Evolutionary conservation across 2,329 filamentous ascomycete species (phyloP).

Genomic region (Diaporthe capsici): DNA sequence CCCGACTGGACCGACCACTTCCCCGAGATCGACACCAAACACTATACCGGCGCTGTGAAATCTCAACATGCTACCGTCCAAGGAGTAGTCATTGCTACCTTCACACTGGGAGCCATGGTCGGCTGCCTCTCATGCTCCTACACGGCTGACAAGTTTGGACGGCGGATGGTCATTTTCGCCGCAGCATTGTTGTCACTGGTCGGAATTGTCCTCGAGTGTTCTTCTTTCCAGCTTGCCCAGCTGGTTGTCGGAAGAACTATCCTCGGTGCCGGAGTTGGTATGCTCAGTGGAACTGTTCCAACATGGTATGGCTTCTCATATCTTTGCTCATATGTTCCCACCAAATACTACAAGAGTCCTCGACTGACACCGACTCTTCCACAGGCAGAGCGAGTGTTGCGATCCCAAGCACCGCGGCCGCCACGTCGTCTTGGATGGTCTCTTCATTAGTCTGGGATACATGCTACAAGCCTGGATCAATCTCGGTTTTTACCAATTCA

Average conservation of each 20-base stretch:
- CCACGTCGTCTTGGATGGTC: conserved; percentile 55
- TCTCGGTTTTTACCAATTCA: conserved; percentile 39
- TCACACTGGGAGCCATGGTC: conserved; percentile 54
- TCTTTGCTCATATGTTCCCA: neutral
- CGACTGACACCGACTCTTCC: neutral
- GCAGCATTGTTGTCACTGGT: conserved; percentile 57
- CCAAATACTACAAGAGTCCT: neutral
- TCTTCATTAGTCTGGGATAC: conserved; percentile 41
- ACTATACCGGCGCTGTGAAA: conserved; percentile 50
- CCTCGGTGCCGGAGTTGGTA: conserved; percentile 56
- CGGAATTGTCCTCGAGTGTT: conserved; percentile 57
- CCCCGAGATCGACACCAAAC: conserved; percentile 55
- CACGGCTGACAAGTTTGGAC: conserved; percentile 56
- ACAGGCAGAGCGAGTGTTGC: conserved; percentile 53
- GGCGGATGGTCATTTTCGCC: conserved; percentile 56
- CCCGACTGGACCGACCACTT: conserved; percentile 54
- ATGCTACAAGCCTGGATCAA: conserved; percentile 42
- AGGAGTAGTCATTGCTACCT: conserved; percentile 54
- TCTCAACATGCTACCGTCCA: conserved; percentile 53
- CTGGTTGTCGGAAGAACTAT: conserved; percentile 58
- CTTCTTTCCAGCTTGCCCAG: conserved; percentile 56
- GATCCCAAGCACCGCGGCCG: conserved; percentile 58
- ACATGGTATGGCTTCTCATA: conserved; percentile 47
- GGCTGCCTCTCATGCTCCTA: conserved; percentile 54
- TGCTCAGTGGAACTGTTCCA: conserved; percentile 57